Evolutionary conservation across 1,139 yeast species (phyloP).

Genomic region (Waltiozyma sp.): DNA sequence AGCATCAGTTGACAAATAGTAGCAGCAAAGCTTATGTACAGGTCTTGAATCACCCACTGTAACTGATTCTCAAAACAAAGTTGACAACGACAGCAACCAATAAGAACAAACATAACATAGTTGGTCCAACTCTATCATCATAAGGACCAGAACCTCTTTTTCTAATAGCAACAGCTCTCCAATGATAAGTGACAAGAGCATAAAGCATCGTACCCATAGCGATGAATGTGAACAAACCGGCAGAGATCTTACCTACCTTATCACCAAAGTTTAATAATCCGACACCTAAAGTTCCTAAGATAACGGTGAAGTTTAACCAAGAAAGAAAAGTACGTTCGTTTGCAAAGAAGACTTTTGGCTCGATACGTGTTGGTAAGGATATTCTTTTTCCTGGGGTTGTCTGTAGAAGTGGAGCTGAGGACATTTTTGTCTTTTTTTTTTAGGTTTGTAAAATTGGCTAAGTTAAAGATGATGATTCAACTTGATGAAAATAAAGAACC

Average conservation of each 20-base stretch:
- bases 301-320: conserved; percentile 96
- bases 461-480: no score
- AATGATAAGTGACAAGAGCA: conserved; percentile 91
- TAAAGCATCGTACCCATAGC: conserved; percentile 98
- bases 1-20: no score
- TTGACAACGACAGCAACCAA: conserved; percentile 87
- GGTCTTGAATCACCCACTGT: conserved; percentile 1
- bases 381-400: conserved; percentile 74
- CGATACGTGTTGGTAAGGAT: conserved; percentile 95
- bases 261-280: conserved; percentile 96
- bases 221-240: conserved; percentile 84
- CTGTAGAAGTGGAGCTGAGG: conserved; percentile 54
- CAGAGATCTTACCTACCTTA: conserved; percentile 81
- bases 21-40: no score
- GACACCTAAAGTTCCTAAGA: conserved; percentile 91
- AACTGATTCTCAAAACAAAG: conserved; percentile 55
- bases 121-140: conserved; percentile 97
- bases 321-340: conserved; percentile 96
- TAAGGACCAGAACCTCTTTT: conserved; percentile 96
- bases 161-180: conserved; percentile 99
- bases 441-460: no score
- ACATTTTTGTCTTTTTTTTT: no score
- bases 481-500: no score
- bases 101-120: conserved; percentile 92
- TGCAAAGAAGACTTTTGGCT: conserved; percentile 97